Conservation (phyloP, 2,329 filamentous ascomycete species). For the Tympanopsis confertula region DNA sequence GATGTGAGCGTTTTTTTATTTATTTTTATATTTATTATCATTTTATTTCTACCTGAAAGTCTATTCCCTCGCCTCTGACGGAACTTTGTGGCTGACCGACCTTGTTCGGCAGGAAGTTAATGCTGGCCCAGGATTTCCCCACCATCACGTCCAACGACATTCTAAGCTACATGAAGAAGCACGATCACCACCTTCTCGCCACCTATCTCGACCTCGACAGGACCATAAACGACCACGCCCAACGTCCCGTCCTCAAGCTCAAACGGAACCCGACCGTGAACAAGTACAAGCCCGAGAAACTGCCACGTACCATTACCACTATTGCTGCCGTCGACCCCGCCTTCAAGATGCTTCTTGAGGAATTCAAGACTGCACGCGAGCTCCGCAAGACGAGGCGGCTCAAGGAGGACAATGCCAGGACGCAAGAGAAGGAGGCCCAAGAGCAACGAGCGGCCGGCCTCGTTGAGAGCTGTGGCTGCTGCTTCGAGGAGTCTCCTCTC, state of each 20-base stretch:
- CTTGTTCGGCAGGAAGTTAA: conserved; percentile 7
- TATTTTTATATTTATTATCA: too few relatives aligned
- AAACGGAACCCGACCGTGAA: conserved; percentile 13
- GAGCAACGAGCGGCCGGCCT: conserved; percentile 33
- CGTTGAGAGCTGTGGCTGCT: conserved; percentile 61
- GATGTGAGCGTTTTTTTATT: too few relatives aligned
- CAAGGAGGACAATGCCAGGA: conserved; percentile 9
- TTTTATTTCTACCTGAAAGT: too few relatives aligned
- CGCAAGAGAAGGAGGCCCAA: conserved; percentile 13
- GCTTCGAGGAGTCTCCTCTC: conserved; percentile 53
- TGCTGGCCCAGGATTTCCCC: conserved; percentile 23
- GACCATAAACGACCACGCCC: not conserved
- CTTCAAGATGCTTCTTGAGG: conserved; percentile 20
- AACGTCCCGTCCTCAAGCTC: conserved; percentile 9
- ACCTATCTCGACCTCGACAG: conserved; percentile 2
- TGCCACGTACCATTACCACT: conserved; percentile 10
- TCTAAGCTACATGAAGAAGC: conserved; percentile 7
- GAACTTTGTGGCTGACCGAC: conserved; percentile 7
- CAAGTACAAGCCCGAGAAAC: conserved; percentile 7
- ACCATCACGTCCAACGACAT: conserved; percentile 14
- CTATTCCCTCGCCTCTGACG: too few relatives aligned
- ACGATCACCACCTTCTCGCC: conserved; percentile 12
- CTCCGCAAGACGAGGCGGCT: conserved; percentile 12
- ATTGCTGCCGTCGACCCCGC: not conserved
- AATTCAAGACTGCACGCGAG: conserved; percentile 23